phyloP scores from a whole-genome alignment of 306 rosid genomes.

The Quercus ilex region DNA sequence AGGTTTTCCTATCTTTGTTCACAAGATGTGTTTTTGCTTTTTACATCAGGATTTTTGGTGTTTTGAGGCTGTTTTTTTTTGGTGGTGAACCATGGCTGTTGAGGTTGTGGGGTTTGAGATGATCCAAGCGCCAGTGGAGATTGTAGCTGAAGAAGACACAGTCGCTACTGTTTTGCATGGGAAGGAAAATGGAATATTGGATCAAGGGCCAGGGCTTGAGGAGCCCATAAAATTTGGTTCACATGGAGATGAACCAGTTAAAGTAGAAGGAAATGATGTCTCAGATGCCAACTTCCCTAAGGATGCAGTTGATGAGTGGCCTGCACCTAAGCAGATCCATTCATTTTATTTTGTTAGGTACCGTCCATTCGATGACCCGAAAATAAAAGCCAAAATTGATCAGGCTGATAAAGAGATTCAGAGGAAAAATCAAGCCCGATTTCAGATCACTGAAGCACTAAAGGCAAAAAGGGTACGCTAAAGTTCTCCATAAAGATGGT shows the following conservation, averaged over 20 bases:
- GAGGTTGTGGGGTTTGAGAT: constrained; percentile 87
- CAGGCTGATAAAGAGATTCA: constrained; percentile 59
- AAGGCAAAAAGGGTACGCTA: constrained; percentile 89
- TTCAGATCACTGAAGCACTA: constrained; percentile 63
- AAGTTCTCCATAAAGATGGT: constrained; percentile 16
- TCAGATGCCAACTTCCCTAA: constrained; percentile 45
- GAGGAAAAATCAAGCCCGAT: constrained; percentile 70
- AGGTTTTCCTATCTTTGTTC: neutral
- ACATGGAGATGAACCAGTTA: constrained; percentile 77
- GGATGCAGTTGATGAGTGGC: constrained; percentile 92
- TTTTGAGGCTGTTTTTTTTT: constrained; percentile 36
- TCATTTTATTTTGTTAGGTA: constrained; percentile 61
- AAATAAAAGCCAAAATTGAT: constrained; percentile 61
- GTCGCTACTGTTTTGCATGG: constrained; percentile 40
- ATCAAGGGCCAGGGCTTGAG: constrained; percentile 35
- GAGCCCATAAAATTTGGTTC: constrained; percentile 78
- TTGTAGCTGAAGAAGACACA: constrained; percentile 42
- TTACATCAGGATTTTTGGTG: constrained; percentile 37
- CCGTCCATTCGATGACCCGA: constrained; percentile 74
- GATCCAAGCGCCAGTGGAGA: constrained; percentile 68
- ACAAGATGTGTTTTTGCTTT: constrained; percentile 2
- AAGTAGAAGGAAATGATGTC: constrained; percentile 44
- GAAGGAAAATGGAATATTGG: constrained; percentile 63
- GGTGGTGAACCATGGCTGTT: constrained; percentile 53
- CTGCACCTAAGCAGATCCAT: constrained; percentile 86